A percentile compares a stretch with the other conserved stretches of the same genome.
phyloP scores from a whole-genome alignment of 2,329 filamentous ascomycete species.

The Exserohilum rostratum region DNA sequence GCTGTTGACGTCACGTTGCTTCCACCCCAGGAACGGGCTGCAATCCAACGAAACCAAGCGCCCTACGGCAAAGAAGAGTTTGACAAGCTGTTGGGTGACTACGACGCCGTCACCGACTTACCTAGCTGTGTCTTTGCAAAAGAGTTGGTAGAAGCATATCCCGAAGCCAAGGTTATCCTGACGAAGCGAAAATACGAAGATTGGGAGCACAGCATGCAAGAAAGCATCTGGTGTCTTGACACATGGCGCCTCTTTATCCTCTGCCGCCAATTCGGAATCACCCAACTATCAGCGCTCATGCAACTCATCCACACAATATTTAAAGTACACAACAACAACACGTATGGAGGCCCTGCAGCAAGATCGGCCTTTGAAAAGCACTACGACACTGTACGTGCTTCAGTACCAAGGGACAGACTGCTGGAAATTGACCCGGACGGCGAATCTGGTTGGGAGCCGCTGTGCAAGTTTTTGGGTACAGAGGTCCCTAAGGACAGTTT shows the following conservation, averaged over 20 bases:
- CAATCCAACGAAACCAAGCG: slow-evolving; percentile 13
- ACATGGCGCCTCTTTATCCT: slow-evolving; percentile 29
- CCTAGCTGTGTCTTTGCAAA: slow-evolving; percentile 37
- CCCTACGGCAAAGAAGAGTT: slow-evolving; percentile 49
- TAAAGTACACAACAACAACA: slow-evolving; percentile 30
- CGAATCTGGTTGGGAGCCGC: slow-evolving; percentile 28
- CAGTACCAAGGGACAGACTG: slow-evolving; percentile 29
- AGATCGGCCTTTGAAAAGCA: slow-evolving; percentile 32
- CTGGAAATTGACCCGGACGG: slow-evolving; percentile 35
- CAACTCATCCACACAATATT: slow-evolving; percentile 32
- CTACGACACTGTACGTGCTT: slow-evolving; percentile 29
- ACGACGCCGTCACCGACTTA: slow-evolving; percentile 45
- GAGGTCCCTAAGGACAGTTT: slow-evolving; percentile 27
- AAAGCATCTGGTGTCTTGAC: slow-evolving; percentile 34
- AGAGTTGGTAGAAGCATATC: slow-evolving; percentile 40
- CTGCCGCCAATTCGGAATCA: slow-evolving; percentile 26
- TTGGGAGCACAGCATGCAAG: slow-evolving; percentile 36
- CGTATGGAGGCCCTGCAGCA: slow-evolving; percentile 27
- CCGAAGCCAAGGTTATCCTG: slow-evolving; percentile 43
- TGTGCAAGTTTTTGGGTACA: slow-evolving; percentile 37
- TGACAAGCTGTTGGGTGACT: slow-evolving; percentile 55
- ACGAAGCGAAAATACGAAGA: slow-evolving; percentile 35
- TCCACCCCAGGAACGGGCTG: slow-evolving; percentile 18
- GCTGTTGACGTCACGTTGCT: slow-evolving; percentile 33
- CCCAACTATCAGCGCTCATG: slow-evolving; percentile 32